Evolutionary conservation across 2,329 filamentous ascomycete genomes (phyloP), one percentile per base, ranked within the genome.

Genomic region (Colletotrichum godetiae): DNA sequence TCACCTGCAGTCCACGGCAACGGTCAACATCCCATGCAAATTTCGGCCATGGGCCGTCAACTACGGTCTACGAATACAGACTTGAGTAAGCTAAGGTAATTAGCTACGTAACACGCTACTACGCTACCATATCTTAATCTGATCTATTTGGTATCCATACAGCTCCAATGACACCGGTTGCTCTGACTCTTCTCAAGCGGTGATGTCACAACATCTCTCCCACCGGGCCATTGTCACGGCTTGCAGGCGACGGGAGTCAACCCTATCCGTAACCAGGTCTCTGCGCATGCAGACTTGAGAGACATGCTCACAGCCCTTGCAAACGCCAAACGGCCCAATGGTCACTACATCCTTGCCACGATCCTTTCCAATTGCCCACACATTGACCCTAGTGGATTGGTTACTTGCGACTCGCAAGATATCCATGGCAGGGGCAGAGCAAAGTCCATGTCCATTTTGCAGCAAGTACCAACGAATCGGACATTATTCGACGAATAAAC

Each of bases 161-260:
- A 49, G 19, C 42, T 49, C 8, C 42, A 49, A 49, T 49, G 42
- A 4, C 42, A 49, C 42, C 42, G 19, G 42, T 8, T 49, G n/a
- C 10, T 49, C 12, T 49, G 24, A 24, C 57, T 22, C 27, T 35
- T 35, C 33, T 66, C 59, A 55, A 58, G 66, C 66, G 37, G 55
- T 73, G 70, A 73, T 70, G 70, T 73, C 70, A 73, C 55, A 5
- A 56, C 29, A 5, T 27, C 42, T 15, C 46, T 60, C 27, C 11
- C 55, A 57, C 49, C 55, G 42, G 29, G 12, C 33, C 59, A 64
- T 52, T 11, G 27, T 24, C 52, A 52, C 13, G 31, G 24, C 19
- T 29, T 42, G 29, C 31, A 33, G 10, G 15, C n/a, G n/a, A 24
- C 56, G n/a, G n/a, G 33, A 35, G n/a, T 24, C n/a, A 55, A 7